Evolutionary conservation across 2,329 filamentous ascomycete genomes (phyloP), one percentile per base, ranked within the genome.

Genomic region (Keithomyces neogunnii): DNA sequence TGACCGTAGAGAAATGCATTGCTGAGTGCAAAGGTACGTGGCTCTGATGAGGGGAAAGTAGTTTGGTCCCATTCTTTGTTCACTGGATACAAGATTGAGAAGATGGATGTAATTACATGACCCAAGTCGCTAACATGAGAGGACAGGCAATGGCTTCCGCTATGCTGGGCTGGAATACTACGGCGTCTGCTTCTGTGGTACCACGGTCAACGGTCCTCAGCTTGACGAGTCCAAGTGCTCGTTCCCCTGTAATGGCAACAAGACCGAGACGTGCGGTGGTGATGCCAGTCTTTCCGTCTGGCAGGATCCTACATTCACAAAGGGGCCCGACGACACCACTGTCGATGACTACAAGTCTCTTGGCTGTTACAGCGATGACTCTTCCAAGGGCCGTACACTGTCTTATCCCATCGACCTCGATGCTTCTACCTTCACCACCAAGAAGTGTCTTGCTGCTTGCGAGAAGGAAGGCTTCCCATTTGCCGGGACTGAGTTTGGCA

Each of bases 331-430:
- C 26, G 67, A 76, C 48, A 63, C 75, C 30, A 74, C 72, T 29
- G 68, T 76, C 44, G 69, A 70, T 49, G 71, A 74, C 45, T 88
- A 82, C 72, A 69, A 70, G 43, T 75, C 80, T 56, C 62, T 77
- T n/a, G 84, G 84, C 51, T 88, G 84, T 68, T 85, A 77, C 59
- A 71, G 68, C 31, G 77, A 79, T 54, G 60, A 68, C 51, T 68
- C 67, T 26, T 55, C 54, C 46, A 56, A 66, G 48, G 70, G 73
- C 40, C 71, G 70, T 47, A 70, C 77, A 30, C 67, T 80, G 45
- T 67, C 68, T 30, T 77, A 72, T 61, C 65, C 64, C 26, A 66
- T 73, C 60, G 57, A 65, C 40, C 53, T 76, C 13, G 61, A 69
- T 32, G 52, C 59, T 11, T 54, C 58, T 19, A 61, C 56, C 35